Conservation (phyloP, 768 basidiomycete species). For the Phlebiopsis flavidoalba region DNA sequence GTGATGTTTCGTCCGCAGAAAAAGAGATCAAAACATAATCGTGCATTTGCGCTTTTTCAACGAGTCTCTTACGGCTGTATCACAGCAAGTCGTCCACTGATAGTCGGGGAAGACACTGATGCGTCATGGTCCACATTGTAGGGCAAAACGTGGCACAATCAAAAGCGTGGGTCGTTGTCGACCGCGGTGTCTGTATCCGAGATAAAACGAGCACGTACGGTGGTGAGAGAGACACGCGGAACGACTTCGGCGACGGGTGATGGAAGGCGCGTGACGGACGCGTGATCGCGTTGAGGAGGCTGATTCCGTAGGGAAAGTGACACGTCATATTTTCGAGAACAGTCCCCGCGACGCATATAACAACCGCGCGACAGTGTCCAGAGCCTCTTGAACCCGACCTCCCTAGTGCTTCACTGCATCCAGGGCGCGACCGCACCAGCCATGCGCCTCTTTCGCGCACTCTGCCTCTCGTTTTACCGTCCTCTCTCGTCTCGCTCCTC, state of each 20-base stretch:
- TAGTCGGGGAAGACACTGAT: too few relatives aligned
- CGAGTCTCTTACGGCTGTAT: too few relatives aligned
- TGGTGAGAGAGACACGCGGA: neutral
- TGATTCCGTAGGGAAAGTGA: constrained; percentile 1
- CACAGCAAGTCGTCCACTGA: too few relatives aligned
- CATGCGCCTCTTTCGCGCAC: constrained; percentile 56
- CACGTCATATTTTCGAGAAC: constrained; percentile 6
- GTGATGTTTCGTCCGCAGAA: too few relatives aligned
- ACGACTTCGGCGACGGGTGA: neutral
- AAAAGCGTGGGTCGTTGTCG: too few relatives aligned
- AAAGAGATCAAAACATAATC: too few relatives aligned
- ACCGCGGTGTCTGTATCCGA: constrained; percentile 17
- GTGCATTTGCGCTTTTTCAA: too few relatives aligned
- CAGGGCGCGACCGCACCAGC: constrained; percentile 11
- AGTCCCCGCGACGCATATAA: neutral
- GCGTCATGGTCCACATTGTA: too few relatives aligned
- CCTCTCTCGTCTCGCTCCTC: constrained; percentile 38
- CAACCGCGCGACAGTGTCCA: neutral
- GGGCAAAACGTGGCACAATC: too few relatives aligned
- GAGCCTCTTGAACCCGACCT: neutral
- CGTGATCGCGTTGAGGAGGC: neutral
- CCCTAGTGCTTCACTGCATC: constrained; percentile 3
- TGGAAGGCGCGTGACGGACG: constrained; percentile 1
- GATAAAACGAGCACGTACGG: constrained; percentile 12
- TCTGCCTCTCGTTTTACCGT: constrained; percentile 40